Percentiles rank a stretch among this genome's conserved stretches.
These are phyloP conservation scores for Naganishia sp. DNA, from an alignment of 1,284 basidiomycete species.

Conservation along the genomic window DNA sequence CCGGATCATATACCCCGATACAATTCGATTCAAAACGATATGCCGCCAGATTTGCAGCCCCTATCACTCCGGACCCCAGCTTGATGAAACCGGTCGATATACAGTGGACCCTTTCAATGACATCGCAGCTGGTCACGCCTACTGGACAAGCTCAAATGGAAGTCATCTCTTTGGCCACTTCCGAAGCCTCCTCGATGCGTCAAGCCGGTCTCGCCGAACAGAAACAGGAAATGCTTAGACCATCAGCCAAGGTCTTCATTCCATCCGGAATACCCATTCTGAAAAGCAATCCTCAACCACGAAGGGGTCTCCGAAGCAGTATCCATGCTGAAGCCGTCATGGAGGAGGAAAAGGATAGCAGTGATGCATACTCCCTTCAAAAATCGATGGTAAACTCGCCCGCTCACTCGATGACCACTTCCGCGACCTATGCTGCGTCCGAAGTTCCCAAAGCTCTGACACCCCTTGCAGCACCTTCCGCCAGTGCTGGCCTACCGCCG, in stretches of 20 bases:
- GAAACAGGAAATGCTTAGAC: not conserved
- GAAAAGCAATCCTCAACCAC: conserved; percentile 5
- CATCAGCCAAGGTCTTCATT: conserved; percentile 16
- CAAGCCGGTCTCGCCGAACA: no score
- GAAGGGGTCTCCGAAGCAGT: not conserved
- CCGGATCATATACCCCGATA: not conserved
- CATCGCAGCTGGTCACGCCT: not conserved
- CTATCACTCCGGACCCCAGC: conserved; percentile 12
- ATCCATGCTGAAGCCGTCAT: not conserved
- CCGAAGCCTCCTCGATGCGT: not conserved
- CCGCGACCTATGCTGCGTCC: not conserved
- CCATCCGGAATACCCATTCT: not conserved
- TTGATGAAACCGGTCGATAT: conserved; percentile 13
- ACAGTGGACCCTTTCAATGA: conserved; percentile 1
- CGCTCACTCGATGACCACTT: not conserved
- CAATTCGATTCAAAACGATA: conserved; percentile 12
- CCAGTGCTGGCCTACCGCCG: not conserved
- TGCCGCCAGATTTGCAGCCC: not conserved
- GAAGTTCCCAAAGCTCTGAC: conserved; percentile 12
- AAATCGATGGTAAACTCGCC: not conserved
- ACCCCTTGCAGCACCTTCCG: conserved; percentile 3
- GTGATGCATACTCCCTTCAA: not conserved
- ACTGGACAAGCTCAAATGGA: no score
- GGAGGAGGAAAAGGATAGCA: not conserved
- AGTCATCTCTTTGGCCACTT: no score